Percentiles rank a stretch among this genome's conserved stretches.
Conservation (phyloP, 495 filamentous ascomycete genomes). For the Xylaria scruposa region DNA sequence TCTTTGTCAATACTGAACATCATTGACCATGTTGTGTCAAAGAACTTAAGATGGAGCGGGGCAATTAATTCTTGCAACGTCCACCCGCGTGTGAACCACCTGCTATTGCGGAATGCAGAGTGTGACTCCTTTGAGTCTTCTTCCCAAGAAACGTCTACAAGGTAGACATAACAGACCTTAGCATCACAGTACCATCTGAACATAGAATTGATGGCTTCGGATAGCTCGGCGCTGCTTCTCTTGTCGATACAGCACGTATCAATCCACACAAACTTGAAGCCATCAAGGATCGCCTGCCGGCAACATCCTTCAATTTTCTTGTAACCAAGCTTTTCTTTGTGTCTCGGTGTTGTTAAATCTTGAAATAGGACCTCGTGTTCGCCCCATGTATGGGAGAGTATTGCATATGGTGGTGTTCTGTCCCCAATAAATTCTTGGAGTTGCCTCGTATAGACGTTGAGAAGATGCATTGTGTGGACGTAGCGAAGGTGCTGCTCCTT, state of each 20-base stretch:
- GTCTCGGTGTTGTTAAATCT: neutral
- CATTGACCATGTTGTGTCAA: neutral
- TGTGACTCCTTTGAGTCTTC: no score
- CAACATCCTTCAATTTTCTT: neutral
- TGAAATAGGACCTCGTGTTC: slow-evolving; percentile 20
- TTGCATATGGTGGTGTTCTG: slow-evolving; percentile 27
- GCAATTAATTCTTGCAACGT: slow-evolving; percentile 6
- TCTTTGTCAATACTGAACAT: neutral
- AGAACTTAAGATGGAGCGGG: neutral
- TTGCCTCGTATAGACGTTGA: neutral
- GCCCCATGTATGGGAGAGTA: slow-evolving; percentile 34
- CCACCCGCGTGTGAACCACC: slow-evolving; percentile 5
- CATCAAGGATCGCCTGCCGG: neutral
- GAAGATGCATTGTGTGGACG: neutral
- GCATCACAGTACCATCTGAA: slow-evolving; percentile 7
- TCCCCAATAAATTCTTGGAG: neutral
- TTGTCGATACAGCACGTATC: slow-evolving; percentile 44
- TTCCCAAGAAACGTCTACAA: neutral
- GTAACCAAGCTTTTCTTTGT: neutral
- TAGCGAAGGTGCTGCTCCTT: neutral
- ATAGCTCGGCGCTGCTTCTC: slow-evolving; percentile 35
- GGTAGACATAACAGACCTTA: neutral
- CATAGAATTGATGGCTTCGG: slow-evolving; percentile 22
- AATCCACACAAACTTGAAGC: slow-evolving; percentile 33
- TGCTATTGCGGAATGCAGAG: neutral